These are phyloP conservation scores for Actinomucor elegans DNA, from an alignment of 371 early-diverging fungal species.

Conservation along the genomic window DNA sequence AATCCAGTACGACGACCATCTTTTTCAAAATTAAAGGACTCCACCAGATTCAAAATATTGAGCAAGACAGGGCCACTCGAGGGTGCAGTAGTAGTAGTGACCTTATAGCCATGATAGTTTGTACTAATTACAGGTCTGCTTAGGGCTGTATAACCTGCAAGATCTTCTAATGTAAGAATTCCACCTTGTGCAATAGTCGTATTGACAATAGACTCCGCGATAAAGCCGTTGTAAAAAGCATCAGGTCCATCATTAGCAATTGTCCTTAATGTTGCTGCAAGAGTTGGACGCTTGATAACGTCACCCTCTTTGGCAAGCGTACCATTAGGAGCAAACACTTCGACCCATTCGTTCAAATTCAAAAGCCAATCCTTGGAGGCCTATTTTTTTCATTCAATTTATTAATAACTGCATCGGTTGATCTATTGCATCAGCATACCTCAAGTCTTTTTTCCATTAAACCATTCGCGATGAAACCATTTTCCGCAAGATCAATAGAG, in stretches of 20 bases:
- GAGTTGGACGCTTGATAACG: conserved; percentile 63
- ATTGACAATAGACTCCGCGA: conserved; percentile 76
- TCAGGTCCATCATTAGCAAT: conserved; percentile 79
- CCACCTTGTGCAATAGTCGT: conserved; percentile 73
- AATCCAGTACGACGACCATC: conserved; percentile 57
- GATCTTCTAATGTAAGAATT: conserved; percentile 78
- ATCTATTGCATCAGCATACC: conserved; percentile 8
- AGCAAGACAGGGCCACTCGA: conserved; percentile 84
- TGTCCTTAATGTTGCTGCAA: conserved; percentile 78
- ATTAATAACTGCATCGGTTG: background rate
- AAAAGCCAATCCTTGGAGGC: conserved; percentile 29
- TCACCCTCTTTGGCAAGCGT: conserved; percentile 65
- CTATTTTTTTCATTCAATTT: too few relatives aligned
- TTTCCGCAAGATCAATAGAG: conserved; percentile 71
- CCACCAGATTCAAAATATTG: conserved; percentile 84
- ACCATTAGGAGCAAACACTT: conserved; percentile 72
- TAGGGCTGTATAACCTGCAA: conserved; percentile 65
- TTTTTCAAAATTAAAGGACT: conserved; percentile 67
- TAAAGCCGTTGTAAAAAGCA: conserved; percentile 85
- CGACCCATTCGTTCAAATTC: conserved; percentile 33
- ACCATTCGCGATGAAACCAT: conserved; percentile 75
- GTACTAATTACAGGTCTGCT: conserved; percentile 62
- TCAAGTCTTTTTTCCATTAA: conserved; percentile 54
- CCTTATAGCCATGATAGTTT: conserved; percentile 72
- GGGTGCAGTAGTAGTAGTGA: conserved; percentile 69